Percentiles rank a stretch among this genome's conserved stretches.
phyloP scores from a whole-genome alignment of 768 basidiomycete species.

The Suillus sp. region DNA sequence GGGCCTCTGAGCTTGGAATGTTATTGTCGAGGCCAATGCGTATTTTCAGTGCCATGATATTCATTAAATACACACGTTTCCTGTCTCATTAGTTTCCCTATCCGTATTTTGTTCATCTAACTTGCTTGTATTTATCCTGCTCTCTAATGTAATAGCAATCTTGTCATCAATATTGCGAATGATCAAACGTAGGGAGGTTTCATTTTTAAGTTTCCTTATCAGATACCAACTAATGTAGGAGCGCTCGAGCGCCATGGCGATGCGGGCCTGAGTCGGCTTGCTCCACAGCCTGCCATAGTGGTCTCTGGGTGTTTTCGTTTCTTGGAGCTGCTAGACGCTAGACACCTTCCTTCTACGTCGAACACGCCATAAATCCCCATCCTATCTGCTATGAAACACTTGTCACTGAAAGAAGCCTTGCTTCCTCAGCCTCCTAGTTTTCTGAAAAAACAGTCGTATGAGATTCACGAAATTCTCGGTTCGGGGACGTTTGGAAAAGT shows the following conservation, averaged over 20 bases:
- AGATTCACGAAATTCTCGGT: constrained; percentile 72
- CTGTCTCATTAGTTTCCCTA: not conserved
- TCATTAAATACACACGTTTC: not conserved
- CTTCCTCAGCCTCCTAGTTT: constrained; percentile 86
- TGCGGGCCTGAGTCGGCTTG: not conserved
- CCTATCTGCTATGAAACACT: constrained; percentile 30
- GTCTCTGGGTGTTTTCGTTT: not conserved
- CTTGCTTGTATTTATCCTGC: not conserved
- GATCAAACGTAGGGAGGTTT: not conserved
- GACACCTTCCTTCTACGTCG: no score
- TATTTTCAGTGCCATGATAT: not conserved
- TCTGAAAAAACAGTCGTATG: constrained; percentile 82
- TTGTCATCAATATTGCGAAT: not conserved
- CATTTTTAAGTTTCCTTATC: not conserved
- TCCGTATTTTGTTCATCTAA: not conserved
- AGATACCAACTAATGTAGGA: not conserved
- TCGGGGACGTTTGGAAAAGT: constrained; percentile 92
- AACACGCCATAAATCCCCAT: not conserved
- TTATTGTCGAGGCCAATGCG: not conserved
- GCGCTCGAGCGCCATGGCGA: not conserved
- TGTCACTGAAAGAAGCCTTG: constrained; percentile 55
- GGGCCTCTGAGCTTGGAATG: not conserved
- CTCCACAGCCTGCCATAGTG: not conserved
- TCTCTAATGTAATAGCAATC: not conserved
- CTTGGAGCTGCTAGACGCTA: not conserved